These are phyloP conservation scores for Amaranthus tricolor DNA, from an alignment of 179 eudicot genomes.

Conservation along the genomic window DNA sequence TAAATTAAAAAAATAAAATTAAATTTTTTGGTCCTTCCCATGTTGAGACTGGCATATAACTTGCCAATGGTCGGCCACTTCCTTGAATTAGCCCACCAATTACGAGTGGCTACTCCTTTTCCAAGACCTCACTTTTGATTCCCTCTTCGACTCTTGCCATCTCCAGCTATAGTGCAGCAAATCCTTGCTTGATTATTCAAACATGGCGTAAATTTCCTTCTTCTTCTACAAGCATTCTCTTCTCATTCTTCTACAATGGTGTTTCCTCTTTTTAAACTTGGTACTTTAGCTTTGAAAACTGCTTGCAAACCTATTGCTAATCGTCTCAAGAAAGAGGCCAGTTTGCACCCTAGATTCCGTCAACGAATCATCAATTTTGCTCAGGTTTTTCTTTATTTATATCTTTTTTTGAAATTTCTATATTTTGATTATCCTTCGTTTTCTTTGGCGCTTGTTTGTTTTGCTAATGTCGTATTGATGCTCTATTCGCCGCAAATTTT, in stretches of 20 bases:
- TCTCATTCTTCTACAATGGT: constrained; percentile 33
- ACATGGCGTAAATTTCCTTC: not conserved
- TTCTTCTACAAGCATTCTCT: not conserved
- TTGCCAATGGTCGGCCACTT: too few species aligned
- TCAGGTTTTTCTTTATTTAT: constrained; percentile 36
- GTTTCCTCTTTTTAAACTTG: constrained; percentile 56
- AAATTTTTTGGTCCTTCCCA: too few species aligned
- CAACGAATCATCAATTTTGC: constrained; percentile 54
- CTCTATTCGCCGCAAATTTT: too few species aligned
- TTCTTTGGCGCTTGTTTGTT: not conserved
- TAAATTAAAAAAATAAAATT: too few species aligned
- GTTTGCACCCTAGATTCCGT: constrained; percentile 57
- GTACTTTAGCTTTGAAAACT: constrained; percentile 54
- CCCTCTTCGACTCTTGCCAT: not conserved
- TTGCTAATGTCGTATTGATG: not conserved
- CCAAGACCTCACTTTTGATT: too few species aligned
- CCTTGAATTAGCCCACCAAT: too few species aligned
- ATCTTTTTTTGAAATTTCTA: not conserved
- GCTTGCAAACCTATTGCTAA: constrained; percentile 57
- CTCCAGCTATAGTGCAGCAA: not conserved
- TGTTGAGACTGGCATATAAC: too few species aligned
- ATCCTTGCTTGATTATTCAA: not conserved
- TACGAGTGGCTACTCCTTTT: too few species aligned
- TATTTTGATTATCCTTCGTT: not conserved
- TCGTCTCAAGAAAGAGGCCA: constrained; percentile 60